Evolutionary conservation across 805 yeast species (phyloP), one percentile per base, ranked within the genome.

Genomic region (Lipomyces yamadae): DNA sequence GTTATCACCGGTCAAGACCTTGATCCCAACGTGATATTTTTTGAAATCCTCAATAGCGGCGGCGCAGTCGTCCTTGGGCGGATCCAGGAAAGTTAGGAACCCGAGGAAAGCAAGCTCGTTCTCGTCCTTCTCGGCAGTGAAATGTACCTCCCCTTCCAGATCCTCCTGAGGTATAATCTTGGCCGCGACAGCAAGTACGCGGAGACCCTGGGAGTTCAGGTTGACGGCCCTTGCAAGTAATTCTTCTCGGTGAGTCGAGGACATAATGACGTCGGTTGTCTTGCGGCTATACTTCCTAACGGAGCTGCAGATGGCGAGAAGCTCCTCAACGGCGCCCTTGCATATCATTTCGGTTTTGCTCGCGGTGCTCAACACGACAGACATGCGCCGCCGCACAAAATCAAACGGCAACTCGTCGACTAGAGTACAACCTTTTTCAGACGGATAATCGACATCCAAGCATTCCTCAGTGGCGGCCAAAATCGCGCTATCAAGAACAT

Each of bases 11-110:
- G 71, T 68, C 11, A 68, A 60, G 8, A 68, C 71, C 70, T 68
- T 68, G 62, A 68, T 67, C 15, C 61, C 70, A 48, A 68, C 71
- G 24, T 68, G 56, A 60, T 68, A 68, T 59, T 61, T 66, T 52
- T 69, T 62, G 60, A 68, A 67, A 42, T 66, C 71, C 18, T 56
- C 62, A 52, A 68, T 68, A 29, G 71, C 71, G 48, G 55, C 67
- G 13, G 70, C 70, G 56, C 71, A 68, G 56, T 68, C 71, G 15
- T 68, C 71, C 67, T 68, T 68, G 18, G 71, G 71, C n/a, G 70
- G 70, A 18, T 68, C 71, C 6, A 68, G 59, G 63, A 68, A 68
- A 24, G 71, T 67, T 34, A 68, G 64, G 63, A 68, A 68, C 3
- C 71, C 71, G 35, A 68, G 13, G 60, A 68, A 68, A 2, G 68